Evolutionary conservation across 2,329 filamentous ascomycete genomes (phyloP).

Genomic region (Penicillium vulpinum): DNA sequence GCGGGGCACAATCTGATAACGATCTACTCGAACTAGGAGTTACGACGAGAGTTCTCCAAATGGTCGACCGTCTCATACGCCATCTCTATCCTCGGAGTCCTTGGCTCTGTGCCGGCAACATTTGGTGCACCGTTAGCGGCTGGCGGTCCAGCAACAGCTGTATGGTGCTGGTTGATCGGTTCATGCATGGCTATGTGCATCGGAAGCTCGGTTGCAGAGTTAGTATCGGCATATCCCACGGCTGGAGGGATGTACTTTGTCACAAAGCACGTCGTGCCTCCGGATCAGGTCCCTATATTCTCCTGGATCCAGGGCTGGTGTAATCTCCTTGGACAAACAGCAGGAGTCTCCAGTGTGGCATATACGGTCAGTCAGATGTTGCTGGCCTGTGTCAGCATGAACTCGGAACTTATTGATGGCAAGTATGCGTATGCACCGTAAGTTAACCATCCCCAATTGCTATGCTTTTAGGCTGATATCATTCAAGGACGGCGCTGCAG

Average conservation of each 20-base stretch:
- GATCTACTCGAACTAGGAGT: slow-evolving; percentile 47
- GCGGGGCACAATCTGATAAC: slow-evolving; percentile 10
- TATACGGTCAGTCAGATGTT: slow-evolving; percentile 67
- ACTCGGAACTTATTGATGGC: slow-evolving; percentile 54
- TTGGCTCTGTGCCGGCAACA: slow-evolving; percentile 66
- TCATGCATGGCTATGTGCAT: slow-evolving; percentile 66
- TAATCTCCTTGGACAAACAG: slow-evolving; percentile 65
- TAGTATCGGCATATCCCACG: slow-evolving; percentile 67
- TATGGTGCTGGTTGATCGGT: slow-evolving; percentile 67
- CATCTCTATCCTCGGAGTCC: slow-evolving; percentile 63
- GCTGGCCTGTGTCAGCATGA: slow-evolving; percentile 62
- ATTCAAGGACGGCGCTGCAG: slow-evolving; percentile 54
- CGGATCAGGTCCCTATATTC: slow-evolving; percentile 62
- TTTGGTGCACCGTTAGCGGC: slow-evolving; percentile 59
- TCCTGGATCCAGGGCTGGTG: slow-evolving; percentile 69
- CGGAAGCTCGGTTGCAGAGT: slow-evolving; percentile 64
- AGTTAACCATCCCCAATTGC: slow-evolving; percentile 21
- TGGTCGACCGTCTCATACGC: slow-evolving; percentile 68
- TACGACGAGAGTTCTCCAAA: slow-evolving; percentile 64
- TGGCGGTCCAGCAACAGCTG: slow-evolving; percentile 63
- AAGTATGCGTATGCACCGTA: slow-evolving; percentile 59
- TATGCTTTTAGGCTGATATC: slow-evolving; percentile 10
- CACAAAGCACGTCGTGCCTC: slow-evolving; percentile 64
- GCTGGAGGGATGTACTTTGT: slow-evolving; percentile 70
- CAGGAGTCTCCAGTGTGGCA: slow-evolving; percentile 62